These are phyloP conservation scores for Penicillium sp. DNA, from an alignment of 2,329 filamentous ascomycete genomes.

Conservation along the genomic window DNA sequence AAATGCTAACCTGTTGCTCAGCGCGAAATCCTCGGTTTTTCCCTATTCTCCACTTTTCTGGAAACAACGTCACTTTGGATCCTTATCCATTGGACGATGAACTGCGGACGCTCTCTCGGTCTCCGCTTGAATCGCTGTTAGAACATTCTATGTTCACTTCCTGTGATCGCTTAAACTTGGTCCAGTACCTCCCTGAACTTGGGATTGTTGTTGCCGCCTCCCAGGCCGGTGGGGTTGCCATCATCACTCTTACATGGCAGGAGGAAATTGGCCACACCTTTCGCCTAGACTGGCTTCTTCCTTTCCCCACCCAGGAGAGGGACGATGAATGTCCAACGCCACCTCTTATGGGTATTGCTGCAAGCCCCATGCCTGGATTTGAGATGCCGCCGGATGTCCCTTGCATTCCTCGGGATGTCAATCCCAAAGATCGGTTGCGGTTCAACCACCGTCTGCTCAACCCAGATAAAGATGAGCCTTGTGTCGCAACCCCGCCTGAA, in stretches of 20 bases:
- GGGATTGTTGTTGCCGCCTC: slow-evolving; percentile 58
- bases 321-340: slow-evolving; percentile 42
- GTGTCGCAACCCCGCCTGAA: background rate
- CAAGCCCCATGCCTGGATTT: slow-evolving; percentile 56
- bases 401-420: slow-evolving; percentile 27
- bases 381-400: slow-evolving; percentile 37
- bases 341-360: slow-evolving; percentile 55
- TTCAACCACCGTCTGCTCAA: slow-evolving; percentile 19
- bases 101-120: slow-evolving; percentile 32
- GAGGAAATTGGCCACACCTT: slow-evolving; percentile 44
- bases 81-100: slow-evolving; percentile 31
- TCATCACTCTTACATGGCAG: slow-evolving; percentile 52
- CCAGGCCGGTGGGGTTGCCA: slow-evolving; percentile 55
- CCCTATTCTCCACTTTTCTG: slow-evolving; percentile 44
- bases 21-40: slow-evolving; percentile 29
- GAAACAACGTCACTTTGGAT: slow-evolving; percentile 39
- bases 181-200: slow-evolving; percentile 57
- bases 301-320: slow-evolving; percentile 50
- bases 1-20: slow-evolving; percentile 6
- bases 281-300: slow-evolving; percentile 57
- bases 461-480: background rate
- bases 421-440: slow-evolving; percentile 16
- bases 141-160: slow-evolving; percentile 20
- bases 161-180: slow-evolving; percentile 56
- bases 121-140: slow-evolving; percentile 29